A percentile compares a stretch with the other conserved stretches of the same genome.
These are phyloP conservation scores for Xanthoconium separans DNA, from an alignment of 1,284 basidiomycete genomes.

Conservation along the genomic window DNA sequence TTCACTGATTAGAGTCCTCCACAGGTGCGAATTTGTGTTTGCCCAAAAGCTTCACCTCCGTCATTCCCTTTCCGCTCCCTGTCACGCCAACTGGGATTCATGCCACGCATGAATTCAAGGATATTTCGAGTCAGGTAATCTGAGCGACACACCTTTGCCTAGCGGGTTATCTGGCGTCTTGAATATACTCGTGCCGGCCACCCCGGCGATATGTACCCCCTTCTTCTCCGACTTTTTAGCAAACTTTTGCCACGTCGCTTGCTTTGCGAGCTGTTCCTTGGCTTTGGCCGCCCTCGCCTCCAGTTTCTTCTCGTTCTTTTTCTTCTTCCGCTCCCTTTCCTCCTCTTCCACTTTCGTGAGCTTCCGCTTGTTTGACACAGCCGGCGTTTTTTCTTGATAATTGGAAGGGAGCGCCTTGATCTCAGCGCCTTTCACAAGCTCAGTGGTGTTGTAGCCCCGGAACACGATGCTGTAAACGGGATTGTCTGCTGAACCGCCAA, in stretches of 20 bases:
- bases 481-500: slow-evolving; percentile 84
- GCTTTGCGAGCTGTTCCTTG: slow-evolving; percentile 86
- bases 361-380: slow-evolving; percentile 69
- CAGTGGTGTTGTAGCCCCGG: slow-evolving; percentile 94
- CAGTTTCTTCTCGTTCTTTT: slow-evolving; percentile 95
- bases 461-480: slow-evolving; percentile 93
- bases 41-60: slow-evolving; percentile 66
- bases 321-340: slow-evolving; percentile 90
- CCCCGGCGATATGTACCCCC: slow-evolving; percentile 85
- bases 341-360: slow-evolving; percentile 80
- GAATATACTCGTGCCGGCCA: slow-evolving; percentile 91
- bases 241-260: slow-evolving; percentile 96
- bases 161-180: slow-evolving; percentile 94
- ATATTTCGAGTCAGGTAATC: slow-evolving; percentile 17
- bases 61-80: slow-evolving; percentile 92
- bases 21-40: slow-evolving; percentile 79
- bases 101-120: slow-evolving; percentile 23
- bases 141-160: slow-evolving; percentile 66
- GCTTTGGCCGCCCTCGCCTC: slow-evolving; percentile 85
- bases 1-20: slow-evolving; percentile 39
- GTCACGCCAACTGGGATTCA: slow-evolving; percentile 83
- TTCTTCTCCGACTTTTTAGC: slow-evolving; percentile 96
- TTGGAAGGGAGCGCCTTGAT: slow-evolving; percentile 69
- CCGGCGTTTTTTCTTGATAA: slow-evolving; percentile 40
- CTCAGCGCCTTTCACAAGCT: slow-evolving; percentile 75